Evolutionary conservation across 2,329 filamentous ascomycete genomes (phyloP).

Genomic region (Aspergillus arachidicola): DNA sequence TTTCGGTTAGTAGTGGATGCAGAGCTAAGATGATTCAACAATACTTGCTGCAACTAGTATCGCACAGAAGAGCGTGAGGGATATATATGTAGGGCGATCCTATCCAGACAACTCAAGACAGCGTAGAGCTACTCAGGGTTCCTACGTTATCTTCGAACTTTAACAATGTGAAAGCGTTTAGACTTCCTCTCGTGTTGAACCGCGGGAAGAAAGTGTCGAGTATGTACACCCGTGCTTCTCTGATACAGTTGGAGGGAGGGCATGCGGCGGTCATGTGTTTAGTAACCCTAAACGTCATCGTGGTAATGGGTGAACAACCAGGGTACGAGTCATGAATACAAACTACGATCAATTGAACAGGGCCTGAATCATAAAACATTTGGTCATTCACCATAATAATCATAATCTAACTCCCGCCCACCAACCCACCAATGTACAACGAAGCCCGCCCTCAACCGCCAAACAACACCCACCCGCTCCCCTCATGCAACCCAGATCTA

Average conservation of each 20-base stretch:
- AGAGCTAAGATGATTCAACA: no score
- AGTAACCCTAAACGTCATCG: not conserved
- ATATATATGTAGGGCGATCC: no score
- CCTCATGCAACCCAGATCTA: not conserved
- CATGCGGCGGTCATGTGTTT: not conserved
- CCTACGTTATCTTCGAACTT: no score
- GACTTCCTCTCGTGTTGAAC: accelerated
- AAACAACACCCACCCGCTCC: not conserved
- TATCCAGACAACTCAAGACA: no score
- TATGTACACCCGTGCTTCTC: no score
- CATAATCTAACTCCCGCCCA: not conserved
- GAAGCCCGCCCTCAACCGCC: not conserved
- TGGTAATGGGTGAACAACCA: accelerated
- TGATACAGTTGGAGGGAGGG: no score
- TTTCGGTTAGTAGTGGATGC: no score
- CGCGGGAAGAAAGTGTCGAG: no score
- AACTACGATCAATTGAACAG: not conserved
- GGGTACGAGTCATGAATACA: not conserved
- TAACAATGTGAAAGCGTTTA: no score
- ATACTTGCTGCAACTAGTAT: no score
- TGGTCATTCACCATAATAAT: not conserved
- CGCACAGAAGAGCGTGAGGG: no score
- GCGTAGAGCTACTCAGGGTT: no score
- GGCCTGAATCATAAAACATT: not conserved
- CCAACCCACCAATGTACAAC: not conserved